phyloP scores from a whole-genome alignment of 371 early-diverging fungal species.

The Dichotomocladium elegans region DNA sequence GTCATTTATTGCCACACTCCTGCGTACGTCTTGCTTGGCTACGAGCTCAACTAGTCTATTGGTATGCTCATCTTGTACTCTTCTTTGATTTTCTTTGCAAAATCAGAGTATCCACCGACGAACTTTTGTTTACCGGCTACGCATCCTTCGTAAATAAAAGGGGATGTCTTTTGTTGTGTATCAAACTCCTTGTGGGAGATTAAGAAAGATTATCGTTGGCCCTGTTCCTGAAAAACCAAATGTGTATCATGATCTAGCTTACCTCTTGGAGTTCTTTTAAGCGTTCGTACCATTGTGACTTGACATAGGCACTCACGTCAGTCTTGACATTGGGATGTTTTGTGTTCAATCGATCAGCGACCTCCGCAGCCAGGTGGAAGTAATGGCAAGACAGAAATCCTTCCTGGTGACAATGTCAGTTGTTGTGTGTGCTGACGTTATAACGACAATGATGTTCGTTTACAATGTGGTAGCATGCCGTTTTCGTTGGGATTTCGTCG shows the following conservation, averaged over 20 bases:
- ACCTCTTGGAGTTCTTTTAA: conserved; percentile 41
- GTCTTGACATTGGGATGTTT: conserved; percentile 37
- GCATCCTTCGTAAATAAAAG: conserved; percentile 56
- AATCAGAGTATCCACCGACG: conserved; percentile 49
- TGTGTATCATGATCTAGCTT: background rate
- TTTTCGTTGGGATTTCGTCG: conserved; percentile 39
- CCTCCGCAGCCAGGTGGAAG: conserved; percentile 39
- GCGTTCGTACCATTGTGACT: conserved; percentile 40
- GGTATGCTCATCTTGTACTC: conserved; percentile 26
- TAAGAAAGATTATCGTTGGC: background rate
- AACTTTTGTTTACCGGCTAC: conserved; percentile 24
- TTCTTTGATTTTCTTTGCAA: conserved; percentile 32
- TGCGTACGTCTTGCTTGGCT: conserved; percentile 1
- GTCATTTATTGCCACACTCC: conserved; percentile 1
- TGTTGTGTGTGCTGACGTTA: background rate
- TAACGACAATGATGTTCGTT: background rate
- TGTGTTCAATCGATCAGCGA: conserved; percentile 31
- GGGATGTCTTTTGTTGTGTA: conserved; percentile 40
- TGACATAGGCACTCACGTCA: conserved; percentile 41
- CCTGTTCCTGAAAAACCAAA: background rate
- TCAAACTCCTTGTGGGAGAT: conserved; percentile 22
- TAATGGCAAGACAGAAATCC: conserved; percentile 45
- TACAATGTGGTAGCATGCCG: conserved; percentile 46
- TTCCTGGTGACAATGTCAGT: conserved; percentile 25
- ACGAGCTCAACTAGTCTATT: conserved; percentile 11